Conservation (phyloP, 1,284 basidiomycete genomes). For the Calocybe gambosa region DNA sequence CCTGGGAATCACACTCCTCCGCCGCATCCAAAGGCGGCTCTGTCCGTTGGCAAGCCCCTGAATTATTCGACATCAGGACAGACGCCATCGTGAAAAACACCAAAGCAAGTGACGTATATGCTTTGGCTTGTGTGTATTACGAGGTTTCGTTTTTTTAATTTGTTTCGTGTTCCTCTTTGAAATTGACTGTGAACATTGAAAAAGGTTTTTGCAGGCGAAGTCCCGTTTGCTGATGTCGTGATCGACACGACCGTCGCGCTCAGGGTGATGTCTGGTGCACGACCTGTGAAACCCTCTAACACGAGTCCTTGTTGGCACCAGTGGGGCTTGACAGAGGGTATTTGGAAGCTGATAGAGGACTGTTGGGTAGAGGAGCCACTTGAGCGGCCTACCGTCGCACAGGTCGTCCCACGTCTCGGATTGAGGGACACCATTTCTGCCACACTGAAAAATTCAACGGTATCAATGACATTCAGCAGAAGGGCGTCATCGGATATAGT, state of each 20-base stretch:
- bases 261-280: background rate
- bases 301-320: background rate
- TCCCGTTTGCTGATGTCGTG: background rate
- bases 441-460: background rate
- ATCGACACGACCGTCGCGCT: background rate
- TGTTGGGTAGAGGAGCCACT: background rate
- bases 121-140: background rate
- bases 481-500: background rate
- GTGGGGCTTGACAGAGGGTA: background rate
- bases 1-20: background rate
- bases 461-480: background rate
- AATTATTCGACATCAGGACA: background rate
- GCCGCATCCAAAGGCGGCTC: background rate
- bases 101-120: background rate
- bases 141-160: background rate
- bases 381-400: background rate
- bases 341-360: background rate
- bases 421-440: background rate
- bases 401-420: background rate
- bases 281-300: background rate
- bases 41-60: background rate
- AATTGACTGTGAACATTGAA: too few relatives aligned
- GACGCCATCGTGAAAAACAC: background rate
- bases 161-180: too few relatives aligned
- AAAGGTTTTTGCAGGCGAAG: background rate